A percentile compares a stretch with the other conserved stretches of the same genome.
Evolutionary conservation across 768 basidiomycete species (phyloP).

Genomic region (Tulasnella sp.): DNA sequence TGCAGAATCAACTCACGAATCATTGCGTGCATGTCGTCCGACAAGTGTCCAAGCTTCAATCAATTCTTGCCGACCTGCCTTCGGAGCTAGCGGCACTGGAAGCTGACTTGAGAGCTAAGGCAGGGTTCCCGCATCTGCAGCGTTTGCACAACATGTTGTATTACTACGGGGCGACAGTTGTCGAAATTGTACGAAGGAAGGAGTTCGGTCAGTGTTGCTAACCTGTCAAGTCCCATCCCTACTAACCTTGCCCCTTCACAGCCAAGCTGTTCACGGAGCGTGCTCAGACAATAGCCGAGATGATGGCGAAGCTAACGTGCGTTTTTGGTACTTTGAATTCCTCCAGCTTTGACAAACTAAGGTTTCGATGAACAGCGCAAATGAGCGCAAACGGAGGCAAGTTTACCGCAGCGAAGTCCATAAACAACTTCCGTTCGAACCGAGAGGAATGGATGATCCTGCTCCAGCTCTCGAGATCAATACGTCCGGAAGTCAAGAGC

Average conservation of each 20-base stretch:
- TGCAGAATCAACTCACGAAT: conserved; percentile 67
- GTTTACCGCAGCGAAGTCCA: conserved; percentile 81
- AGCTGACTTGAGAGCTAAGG: conserved; percentile 65
- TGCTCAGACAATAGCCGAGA: conserved; percentile 74
- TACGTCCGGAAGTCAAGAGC: conserved; percentile 60
- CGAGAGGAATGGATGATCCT: conserved; percentile 73
- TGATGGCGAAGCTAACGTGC: conserved; percentile 84
- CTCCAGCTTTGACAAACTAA: neutral
- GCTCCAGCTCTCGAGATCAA: conserved; percentile 79
- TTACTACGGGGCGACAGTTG: conserved; percentile 85
- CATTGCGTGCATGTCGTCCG: conserved; percentile 64
- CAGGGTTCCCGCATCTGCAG: conserved; percentile 86
- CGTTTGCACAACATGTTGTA: conserved; percentile 86
- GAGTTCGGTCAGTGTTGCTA: conserved; percentile 65
- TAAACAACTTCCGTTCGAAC: conserved; percentile 83
- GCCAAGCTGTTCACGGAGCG: conserved; percentile 78
- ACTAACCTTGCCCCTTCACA: conserved; percentile 36
- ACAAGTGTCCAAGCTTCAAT: conserved; percentile 75
- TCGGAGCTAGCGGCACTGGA: conserved; percentile 62
- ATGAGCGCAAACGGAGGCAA: conserved; percentile 77
- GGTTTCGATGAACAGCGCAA: conserved; percentile 46
- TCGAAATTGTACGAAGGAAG: conserved; percentile 86
- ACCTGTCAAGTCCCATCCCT: conserved; percentile 7
- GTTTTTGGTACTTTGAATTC: conserved; percentile 36
- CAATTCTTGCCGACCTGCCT: conserved; percentile 72